phyloP scores from a whole-genome alignment of 495 filamentous ascomycete genomes.

The Penicillium psychrofluorescens region DNA sequence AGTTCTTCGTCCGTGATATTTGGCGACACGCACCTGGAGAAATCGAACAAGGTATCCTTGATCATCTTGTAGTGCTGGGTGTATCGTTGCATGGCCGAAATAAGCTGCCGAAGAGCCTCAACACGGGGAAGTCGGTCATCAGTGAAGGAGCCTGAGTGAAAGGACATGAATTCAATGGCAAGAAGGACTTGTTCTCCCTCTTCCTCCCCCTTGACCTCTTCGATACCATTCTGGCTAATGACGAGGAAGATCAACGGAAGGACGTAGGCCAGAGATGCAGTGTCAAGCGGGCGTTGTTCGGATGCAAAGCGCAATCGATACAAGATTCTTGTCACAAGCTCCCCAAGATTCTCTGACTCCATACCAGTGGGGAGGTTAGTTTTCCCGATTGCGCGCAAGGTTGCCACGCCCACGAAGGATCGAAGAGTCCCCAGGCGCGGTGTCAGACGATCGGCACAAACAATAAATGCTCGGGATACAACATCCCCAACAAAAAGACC shows the following conservation, averaged over 20 bases:
- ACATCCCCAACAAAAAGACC: conserved; percentile 70
- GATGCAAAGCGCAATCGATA: conserved; percentile 85
- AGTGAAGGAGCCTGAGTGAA: conserved; percentile 52
- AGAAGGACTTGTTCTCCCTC: conserved; percentile 86
- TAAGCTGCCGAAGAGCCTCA: conserved; percentile 60
- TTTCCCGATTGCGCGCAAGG: conserved; percentile 67
- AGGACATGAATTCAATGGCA: conserved; percentile 82
- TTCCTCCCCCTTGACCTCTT: conserved; percentile 52
- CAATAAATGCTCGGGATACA: conserved; percentile 72
- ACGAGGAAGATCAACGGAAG: conserved; percentile 73
- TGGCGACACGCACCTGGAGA: conserved; percentile 69
- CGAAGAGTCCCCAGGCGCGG: conserved; percentile 67
- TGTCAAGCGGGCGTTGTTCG: conserved; percentile 87
- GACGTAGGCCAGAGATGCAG: conserved; percentile 76
- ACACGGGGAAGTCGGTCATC: conserved; percentile 68
- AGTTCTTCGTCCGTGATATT: conserved; percentile 69
- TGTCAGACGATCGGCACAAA: conserved; percentile 65
- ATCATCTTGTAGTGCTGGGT: conserved; percentile 88
- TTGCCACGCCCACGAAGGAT: conserved; percentile 80
- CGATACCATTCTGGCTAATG: conserved; percentile 71
- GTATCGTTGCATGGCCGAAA: conserved; percentile 79
- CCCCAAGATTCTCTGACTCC: conserved; percentile 71
- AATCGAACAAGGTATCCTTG: conserved; percentile 83
- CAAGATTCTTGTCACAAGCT: conserved; percentile 80
- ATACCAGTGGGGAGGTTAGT: conserved; percentile 62